Base-by-base conservation (phyloP, 2,329 filamentous ascomycete genomes). In the Fusarium sp. region DNA sequence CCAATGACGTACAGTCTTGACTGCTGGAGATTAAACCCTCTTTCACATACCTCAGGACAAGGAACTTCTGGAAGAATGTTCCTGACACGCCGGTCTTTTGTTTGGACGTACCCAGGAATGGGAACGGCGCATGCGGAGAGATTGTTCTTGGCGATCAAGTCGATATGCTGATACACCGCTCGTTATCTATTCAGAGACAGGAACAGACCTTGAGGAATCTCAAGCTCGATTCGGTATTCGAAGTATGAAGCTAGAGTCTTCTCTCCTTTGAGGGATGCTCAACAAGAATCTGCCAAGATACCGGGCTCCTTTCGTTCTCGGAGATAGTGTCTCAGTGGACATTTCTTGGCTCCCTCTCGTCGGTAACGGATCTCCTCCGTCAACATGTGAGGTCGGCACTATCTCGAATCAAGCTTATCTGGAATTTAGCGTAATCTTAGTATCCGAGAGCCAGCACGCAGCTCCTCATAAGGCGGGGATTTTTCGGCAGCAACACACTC, bases 361-460 rank as follows among this genome's bases (percentile, higher is more conserved):
- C 30, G 34, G 34, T 14, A 55, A 43, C 24, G 16, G 15, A 32
- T 49, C 63, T 43, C 24, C 49, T 43, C 32, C n/a, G 32, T 49
- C 47, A 59, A 22, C 25, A 24, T 25, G 38, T 54, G 38, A 46
- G 38, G 55, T 58, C 18, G 30, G 25, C 29, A 18, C 16, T 30
- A 56, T 20, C 15, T 53, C 29, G 27, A 20, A 22, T 32, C 30
- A 42, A 14, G 8, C 34, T 53, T 40, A 61, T 55, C 56, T 70
- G 74, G 74, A 76, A 76, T 75, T 71, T 25, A 30, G 52, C 53
- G 57, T 59, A 74, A 75, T 74, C 57, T 75, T 55, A 60, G 32
- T 16, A 45, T 32, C 24, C 47, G 51, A 71, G 49, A 40, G 45
- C 15, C 20, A 22, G 25, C 46, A 62, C 25, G 20, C 22, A 62